phyloP scores from a whole-genome alignment of 2,329 filamentous ascomycete species.

The Zymoseptoria ardabiliae region DNA sequence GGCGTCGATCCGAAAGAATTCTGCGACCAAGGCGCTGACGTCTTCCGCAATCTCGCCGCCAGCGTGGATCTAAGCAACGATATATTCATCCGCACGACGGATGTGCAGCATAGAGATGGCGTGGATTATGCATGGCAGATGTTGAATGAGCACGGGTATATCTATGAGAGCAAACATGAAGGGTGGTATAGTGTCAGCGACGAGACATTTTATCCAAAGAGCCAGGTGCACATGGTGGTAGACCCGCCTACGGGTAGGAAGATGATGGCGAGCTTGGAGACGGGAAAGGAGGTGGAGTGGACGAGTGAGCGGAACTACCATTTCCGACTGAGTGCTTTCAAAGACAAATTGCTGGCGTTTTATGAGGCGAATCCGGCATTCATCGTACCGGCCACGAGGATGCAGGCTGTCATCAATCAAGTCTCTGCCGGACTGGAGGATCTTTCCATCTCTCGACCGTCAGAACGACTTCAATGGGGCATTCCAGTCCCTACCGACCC shows the following conservation, averaged over 20 bases:
- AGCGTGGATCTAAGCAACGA: slow-evolving; percentile 67
- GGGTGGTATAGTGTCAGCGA: slow-evolving; percentile 97
- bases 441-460: slow-evolving; percentile 79
- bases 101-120: slow-evolving; percentile 69
- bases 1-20: slow-evolving; percentile 71
- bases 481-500: slow-evolving; percentile 79
- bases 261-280: slow-evolving; percentile 70
- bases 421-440: slow-evolving; percentile 75
- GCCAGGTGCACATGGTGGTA: slow-evolving; percentile 63
- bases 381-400: slow-evolving; percentile 63
- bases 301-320: slow-evolving; percentile 90
- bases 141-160: slow-evolving; percentile 50
- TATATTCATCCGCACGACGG: slow-evolving; percentile 88
- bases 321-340: slow-evolving; percentile 79
- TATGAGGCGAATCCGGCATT: slow-evolving; percentile 72
- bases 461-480: slow-evolving; percentile 74
- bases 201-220: slow-evolving; percentile 87
- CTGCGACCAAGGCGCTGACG: slow-evolving; percentile 74
- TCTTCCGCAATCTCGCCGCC: slow-evolving; percentile 68
- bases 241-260: slow-evolving; percentile 76
- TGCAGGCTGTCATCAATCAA: slow-evolving; percentile 70
- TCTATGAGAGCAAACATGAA: slow-evolving; percentile 36
- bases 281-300: slow-evolving; percentile 91
- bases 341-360: slow-evolving; percentile 68
- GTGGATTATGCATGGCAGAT: slow-evolving; percentile 86